Conservation (phyloP, 2,329 filamentous ascomycete species). For the Fonsecaea pedrosoi region DNA sequence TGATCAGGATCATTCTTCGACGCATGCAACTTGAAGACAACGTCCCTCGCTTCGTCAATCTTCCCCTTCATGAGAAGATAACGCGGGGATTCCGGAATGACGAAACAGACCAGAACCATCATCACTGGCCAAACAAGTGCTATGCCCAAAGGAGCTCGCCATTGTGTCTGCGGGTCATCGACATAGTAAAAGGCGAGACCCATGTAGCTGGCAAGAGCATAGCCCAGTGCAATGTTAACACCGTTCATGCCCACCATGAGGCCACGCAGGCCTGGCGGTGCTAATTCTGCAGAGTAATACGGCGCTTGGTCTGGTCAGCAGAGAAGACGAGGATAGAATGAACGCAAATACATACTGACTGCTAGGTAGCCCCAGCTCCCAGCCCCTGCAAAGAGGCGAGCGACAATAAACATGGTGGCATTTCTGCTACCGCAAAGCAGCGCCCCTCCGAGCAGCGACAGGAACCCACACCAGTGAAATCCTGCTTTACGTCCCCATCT, state of each 20-base stretch:
- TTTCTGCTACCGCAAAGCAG: constrained; percentile 25
- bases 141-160: constrained; percentile 32
- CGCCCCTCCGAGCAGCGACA: constrained; percentile 29
- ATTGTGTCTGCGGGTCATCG: constrained; percentile 22
- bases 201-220: constrained; percentile 32
- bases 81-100: constrained; percentile 42
- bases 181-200: constrained; percentile 32
- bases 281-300: constrained; percentile 31
- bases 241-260: constrained; percentile 36
- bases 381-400: constrained; percentile 28
- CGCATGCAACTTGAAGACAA: constrained; percentile 36
- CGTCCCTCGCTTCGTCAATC: constrained; percentile 39
- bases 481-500: constrained; percentile 62
- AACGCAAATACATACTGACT: constrained; percentile 16
- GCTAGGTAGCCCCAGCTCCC: constrained; percentile 28
- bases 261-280: constrained; percentile 34
- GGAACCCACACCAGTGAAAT: constrained; percentile 46
- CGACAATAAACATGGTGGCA: constrained; percentile 30
- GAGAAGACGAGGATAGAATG: no score
- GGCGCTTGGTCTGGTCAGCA: constrained; percentile 17
- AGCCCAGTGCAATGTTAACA: constrained; percentile 35
- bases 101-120: constrained; percentile 37
- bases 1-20: constrained; percentile 29
- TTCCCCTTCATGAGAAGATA: constrained; percentile 42
- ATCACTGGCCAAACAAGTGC: constrained; percentile 31